These are phyloP conservation scores for Pseudogymnoascus sp. DNA, from an alignment of 2,329 filamentous ascomycete species.

Conservation along the genomic window DNA sequence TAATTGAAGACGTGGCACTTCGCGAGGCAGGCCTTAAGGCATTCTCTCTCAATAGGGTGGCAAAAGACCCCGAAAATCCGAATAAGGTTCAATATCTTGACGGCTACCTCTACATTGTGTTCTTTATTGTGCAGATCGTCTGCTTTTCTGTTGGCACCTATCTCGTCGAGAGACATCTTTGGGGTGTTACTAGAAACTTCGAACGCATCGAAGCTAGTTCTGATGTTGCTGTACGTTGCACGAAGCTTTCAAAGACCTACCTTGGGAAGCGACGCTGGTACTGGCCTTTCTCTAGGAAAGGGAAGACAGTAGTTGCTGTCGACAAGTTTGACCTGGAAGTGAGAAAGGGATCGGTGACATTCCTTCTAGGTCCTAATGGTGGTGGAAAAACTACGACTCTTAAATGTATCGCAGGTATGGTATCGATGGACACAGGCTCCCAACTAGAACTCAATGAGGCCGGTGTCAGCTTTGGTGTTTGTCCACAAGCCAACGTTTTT, in stretches of 20 bases:
- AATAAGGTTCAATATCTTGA: slow-evolving; percentile 53
- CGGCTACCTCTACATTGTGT: slow-evolving; percentile 47
- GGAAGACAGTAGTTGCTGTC: slow-evolving; percentile 47
- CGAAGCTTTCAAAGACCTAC: slow-evolving; percentile 20
- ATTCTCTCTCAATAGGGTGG: not conserved
- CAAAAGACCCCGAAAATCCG: slow-evolving; percentile 44
- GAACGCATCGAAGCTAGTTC: slow-evolving; percentile 20
- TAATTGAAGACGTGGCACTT: slow-evolving; percentile 19
- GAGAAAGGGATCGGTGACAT: slow-evolving; percentile 52
- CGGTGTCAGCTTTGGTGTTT: slow-evolving; percentile 22
- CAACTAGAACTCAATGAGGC: slow-evolving; percentile 20
- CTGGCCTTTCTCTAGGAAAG: slow-evolving; percentile 19
- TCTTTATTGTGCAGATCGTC: slow-evolving; percentile 50
- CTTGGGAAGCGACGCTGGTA: slow-evolving; percentile 19
- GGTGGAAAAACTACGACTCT: slow-evolving; percentile 57
- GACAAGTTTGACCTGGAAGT: slow-evolving; percentile 47
- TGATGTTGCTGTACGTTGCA: slow-evolving; percentile 21
- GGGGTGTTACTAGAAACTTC: slow-evolving; percentile 35
- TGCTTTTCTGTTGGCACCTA: slow-evolving; percentile 49
- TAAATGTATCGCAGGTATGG: slow-evolving; percentile 56
- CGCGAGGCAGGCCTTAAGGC: slow-evolving; percentile 13
- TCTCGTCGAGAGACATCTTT: slow-evolving; percentile 48
- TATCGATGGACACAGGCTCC: slow-evolving; percentile 45
- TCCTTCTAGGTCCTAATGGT: slow-evolving; percentile 56
- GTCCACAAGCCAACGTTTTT: slow-evolving; percentile 35